Evolutionary conservation across 106 monocot species (phyloP), one percentile per base, ranked within the genome.

Genomic region (Dendrobium officinale): DNA sequence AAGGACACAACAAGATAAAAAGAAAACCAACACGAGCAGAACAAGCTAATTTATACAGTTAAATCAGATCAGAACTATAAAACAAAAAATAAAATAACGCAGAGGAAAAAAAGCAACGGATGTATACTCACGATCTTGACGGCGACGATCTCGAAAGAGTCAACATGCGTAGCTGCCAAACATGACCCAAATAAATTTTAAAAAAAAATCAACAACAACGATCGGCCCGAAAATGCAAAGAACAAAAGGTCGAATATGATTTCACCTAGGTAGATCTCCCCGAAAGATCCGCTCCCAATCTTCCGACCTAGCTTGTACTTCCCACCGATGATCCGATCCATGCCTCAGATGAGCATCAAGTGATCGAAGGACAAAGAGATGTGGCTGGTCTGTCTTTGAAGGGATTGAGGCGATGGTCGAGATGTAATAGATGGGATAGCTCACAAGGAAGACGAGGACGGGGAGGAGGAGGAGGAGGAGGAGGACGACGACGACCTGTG

Each of bases 221-320:
- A 59, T 15, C 9, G 40, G 17, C 70, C 15, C 17, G 58, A n/a
- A 42, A 41, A 54, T 33, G 44, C 15, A 49, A 26, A 72, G 78
- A 75, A 78, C 33, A 31, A 70, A 31, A 2, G 37, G 37, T 11
- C 13, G 20, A 29, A 85, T 41, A 15, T 8, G 6, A 75, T 2
- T 79, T 85, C 66, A 95, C 95, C 95, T 49, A 95, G 93, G 77
- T 80, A 93, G 88, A 95, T 93, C 91, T 95, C 95, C 8, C 93
- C 95, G 78, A 95, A 95, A 43, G 93, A 95, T 56, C 95, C 95
- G 68, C 95, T 91, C 8, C 95, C 95, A 76, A 95, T 95, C 93
- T 95, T 93, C 42, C 95, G 87, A 7, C 93, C 95, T 5, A 95
- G 87, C 95, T 91, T 95, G 84, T 89, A 95, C 80, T 91, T 95